Conservation (phyloP, 2,329 filamentous ascomycete species). For the Eutypella sp. region DNA sequence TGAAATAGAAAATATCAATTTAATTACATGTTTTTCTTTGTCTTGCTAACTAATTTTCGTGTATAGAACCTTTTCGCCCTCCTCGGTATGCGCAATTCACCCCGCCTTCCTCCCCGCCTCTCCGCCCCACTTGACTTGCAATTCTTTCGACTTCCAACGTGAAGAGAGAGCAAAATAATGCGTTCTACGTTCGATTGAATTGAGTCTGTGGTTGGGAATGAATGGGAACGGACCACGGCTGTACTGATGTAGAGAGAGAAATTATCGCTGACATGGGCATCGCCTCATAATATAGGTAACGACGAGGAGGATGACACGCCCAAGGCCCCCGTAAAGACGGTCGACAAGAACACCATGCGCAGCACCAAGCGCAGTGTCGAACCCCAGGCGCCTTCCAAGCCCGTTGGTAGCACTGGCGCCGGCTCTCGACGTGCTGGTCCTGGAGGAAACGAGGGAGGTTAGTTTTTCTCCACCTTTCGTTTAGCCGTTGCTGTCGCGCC, state of each 20-base stretch:
- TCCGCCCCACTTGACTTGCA: too few species aligned
- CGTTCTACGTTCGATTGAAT: too few species aligned
- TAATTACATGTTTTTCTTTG: background rate
- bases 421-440: slow-evolving; percentile 51
- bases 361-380: slow-evolving; percentile 80
- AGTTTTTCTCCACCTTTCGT: slow-evolving; percentile 33
- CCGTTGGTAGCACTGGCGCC: slow-evolving; percentile 32
- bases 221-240: too few species aligned
- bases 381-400: slow-evolving; percentile 59
- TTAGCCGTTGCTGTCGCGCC: slow-evolving; percentile 1
- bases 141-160: too few species aligned
- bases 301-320: slow-evolving; percentile 67
- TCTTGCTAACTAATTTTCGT: slow-evolving; percentile 19
- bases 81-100: slow-evolving; percentile 67
- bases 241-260: too few species aligned
- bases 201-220: too few species aligned
- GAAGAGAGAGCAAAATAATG: too few species aligned
- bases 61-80: slow-evolving; percentile 92
- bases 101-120: too few species aligned
- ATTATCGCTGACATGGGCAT: slow-evolving; percentile 22
- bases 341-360: slow-evolving; percentile 76
- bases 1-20: background rate
- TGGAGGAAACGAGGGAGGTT: slow-evolving; percentile 83
- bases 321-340: slow-evolving; percentile 76
- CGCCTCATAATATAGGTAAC: slow-evolving; percentile 49